Percentiles rank a stretch among this genome's conserved stretches.
Evolutionary conservation across 306 rosid genomes (phyloP).

Genomic region (Cucurbita maxima): DNA sequence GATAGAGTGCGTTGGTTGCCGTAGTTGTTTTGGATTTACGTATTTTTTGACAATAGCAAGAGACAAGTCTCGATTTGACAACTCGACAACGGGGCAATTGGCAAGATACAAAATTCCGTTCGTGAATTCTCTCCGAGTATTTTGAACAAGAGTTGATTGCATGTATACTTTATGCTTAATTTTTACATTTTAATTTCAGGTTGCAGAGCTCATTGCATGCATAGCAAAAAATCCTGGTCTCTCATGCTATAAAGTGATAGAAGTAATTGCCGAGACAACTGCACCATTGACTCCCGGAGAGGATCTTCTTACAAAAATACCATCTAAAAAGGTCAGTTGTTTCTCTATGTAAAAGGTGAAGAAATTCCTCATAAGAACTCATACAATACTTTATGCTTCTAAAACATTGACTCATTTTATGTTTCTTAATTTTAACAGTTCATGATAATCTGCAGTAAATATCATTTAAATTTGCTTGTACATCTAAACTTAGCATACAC

Average conservation of each 20-base stretch:
- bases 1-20: too few species aligned
- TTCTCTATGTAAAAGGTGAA: conserved; percentile 2
- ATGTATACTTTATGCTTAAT: too few species aligned
- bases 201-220: conserved; percentile 82
- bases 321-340: conserved; percentile 54
- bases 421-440: background rate
- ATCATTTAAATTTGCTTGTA: background rate
- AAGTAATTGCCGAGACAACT: conserved; percentile 81
- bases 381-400: background rate
- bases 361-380: background rate
- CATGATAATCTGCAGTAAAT: background rate
- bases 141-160: too few species aligned
- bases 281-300: conserved; percentile 69
- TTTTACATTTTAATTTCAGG: conserved; percentile 25
- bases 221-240: conserved; percentile 59
- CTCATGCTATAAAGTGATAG: conserved; percentile 77
- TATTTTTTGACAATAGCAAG: too few species aligned
- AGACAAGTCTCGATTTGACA: too few species aligned
- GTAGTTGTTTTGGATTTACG: too few species aligned
- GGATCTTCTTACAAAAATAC: conserved; percentile 69
- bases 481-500: background rate
- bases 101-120: too few species aligned
- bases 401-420: background rate
- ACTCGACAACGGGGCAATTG: too few species aligned
- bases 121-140: too few species aligned